Evolutionary conservation across 106 monocot genomes (phyloP).

Genomic region (Apostasia ramifera): DNA sequence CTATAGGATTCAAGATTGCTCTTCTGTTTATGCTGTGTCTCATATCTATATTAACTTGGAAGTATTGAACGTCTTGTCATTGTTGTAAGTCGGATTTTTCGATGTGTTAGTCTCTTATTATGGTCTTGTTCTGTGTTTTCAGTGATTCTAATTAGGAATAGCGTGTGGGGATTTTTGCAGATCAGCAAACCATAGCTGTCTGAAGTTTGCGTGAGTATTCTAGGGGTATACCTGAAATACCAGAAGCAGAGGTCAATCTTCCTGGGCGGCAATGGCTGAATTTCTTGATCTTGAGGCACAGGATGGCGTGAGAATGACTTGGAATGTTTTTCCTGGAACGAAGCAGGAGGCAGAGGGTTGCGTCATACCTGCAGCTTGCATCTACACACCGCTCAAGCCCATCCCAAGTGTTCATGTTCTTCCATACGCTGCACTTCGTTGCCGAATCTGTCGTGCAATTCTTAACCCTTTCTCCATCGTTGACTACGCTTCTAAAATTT

Average conservation of each 20-base stretch:
- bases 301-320: slow-evolving; percentile 92
- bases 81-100: background rate
- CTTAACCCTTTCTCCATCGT: slow-evolving; percentile 87
- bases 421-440: slow-evolving; percentile 77
- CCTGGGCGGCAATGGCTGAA: slow-evolving; percentile 46
- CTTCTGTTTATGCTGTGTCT: background rate
- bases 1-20: background rate
- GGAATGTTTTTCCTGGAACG: slow-evolving; percentile 87
- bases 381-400: slow-evolving; percentile 81
- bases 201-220: background rate
- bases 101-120: background rate
- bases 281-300: slow-evolving; percentile 78
- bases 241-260: background rate
- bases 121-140: background rate
- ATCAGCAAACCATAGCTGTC: background rate
- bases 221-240: no score
- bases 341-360: slow-evolving; percentile 54
- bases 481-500: slow-evolving; percentile 76
- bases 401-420: slow-evolving; percentile 48
- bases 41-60: background rate
- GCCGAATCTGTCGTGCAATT: slow-evolving; percentile 73
- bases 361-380: slow-evolving; percentile 62
- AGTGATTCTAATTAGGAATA: background rate
- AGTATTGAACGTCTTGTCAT: background rate
- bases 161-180: background rate